phyloP scores from a whole-genome alignment of 192 early-diverging fungal species.

The Dimargaris xerosporica region DNA sequence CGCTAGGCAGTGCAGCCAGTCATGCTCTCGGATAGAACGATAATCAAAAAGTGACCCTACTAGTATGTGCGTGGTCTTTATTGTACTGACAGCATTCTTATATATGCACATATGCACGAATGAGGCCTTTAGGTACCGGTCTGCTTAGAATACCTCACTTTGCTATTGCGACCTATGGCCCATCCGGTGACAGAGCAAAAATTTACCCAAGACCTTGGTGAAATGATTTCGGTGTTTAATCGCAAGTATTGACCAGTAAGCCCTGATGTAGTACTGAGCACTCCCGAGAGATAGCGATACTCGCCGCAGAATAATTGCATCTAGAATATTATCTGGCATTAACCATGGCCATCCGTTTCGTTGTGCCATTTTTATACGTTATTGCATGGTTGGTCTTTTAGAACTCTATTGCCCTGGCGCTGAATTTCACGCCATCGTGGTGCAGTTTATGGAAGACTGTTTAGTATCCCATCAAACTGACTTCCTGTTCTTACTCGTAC shows the following conservation, averaged over 20 bases:
- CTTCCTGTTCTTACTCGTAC: neutral
- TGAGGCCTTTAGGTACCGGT: neutral
- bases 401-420: neutral
- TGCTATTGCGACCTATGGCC: neutral
- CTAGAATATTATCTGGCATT: neutral
- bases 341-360: neutral
- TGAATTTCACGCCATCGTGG: conserved; percentile 11
- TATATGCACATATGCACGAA: neutral
- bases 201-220: neutral
- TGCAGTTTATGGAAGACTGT: conserved; percentile 11
- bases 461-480: neutral
- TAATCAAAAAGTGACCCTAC: neutral
- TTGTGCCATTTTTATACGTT: neutral
- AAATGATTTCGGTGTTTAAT: conserved; percentile 1
- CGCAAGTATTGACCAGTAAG: neutral
- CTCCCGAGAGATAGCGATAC: neutral
- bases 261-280: neutral
- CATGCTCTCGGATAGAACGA: neutral
- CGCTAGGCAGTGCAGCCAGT: neutral
- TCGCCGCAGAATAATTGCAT: too few species aligned
- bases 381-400: neutral
- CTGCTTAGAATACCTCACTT: neutral
- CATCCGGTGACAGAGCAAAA: neutral
- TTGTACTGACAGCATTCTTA: neutral
- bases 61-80: neutral